Base-by-base conservation (phyloP, 257 asterid species). In the Przewalskia tangutica region DNA sequence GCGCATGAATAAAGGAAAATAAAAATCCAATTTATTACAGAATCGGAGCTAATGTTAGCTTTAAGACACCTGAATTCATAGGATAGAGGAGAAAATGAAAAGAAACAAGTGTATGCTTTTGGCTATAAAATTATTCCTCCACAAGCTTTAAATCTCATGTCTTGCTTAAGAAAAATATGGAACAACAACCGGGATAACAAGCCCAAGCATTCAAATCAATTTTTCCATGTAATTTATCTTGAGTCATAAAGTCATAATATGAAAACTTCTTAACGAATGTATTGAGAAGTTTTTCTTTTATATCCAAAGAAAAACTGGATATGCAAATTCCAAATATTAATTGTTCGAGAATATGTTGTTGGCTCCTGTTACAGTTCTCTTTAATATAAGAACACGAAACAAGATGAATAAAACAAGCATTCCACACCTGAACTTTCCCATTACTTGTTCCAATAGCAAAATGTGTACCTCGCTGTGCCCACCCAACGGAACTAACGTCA, bases 361-460 rank as follows among this genome's bases (percentile, higher is more conserved):
- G 55, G 55, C 36, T 6, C 77, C 3, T n/a, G 55, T 42, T 18
- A 46, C 18, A 71, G 18, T 44, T 18, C 36, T 18, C 58, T 44
- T 44, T 46, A 36, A 44, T 18, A n/a, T 44, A 71, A 18, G 11
- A 71, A 5, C 38, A 46, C 7, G 4, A 18, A 71, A 18, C 8
- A 6, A 71, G 78, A 71, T 46, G 75, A 71, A 46, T 58, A 48
- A 46, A 68, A 10, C 20, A 44, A 46, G 58, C 78, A 12, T 71
- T 18, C 8, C 50, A 59, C 14, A 95, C 99, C 91, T 95, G 98
- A 77, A 94, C 88, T 89, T 95, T 94, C 32, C 99, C 99, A 20
- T 84, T 88, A 92, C 90, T 89, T 79, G 98, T 92, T 83, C 99
- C 99, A 81, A 95, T 89, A 83, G 99, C 98, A 83, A 95, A 97